Evolutionary conservation across 768 basidiomycete species (phyloP).

Genomic region (Mycena indigotica): DNA sequence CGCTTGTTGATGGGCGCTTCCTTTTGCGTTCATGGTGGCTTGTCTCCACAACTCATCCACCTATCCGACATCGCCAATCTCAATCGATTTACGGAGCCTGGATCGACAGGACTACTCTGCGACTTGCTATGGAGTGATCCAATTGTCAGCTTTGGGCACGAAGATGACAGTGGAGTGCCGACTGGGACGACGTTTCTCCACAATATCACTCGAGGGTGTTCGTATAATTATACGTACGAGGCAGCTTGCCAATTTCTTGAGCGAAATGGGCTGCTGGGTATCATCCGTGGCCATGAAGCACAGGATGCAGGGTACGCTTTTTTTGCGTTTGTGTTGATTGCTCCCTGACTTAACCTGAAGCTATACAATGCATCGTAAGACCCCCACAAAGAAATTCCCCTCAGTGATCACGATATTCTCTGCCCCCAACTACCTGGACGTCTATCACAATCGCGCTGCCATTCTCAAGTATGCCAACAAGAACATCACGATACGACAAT

Average conservation of each 20-base stretch:
- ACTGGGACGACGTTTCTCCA: slow-evolving; percentile 68
- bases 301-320: slow-evolving; percentile 83
- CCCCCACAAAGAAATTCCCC: slow-evolving; percentile 92
- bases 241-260: slow-evolving; percentile 95
- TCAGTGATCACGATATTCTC: slow-evolving; percentile 98
- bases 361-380: slow-evolving; percentile 94
- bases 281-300: slow-evolving; percentile 96
- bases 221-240: slow-evolving; percentile 88
- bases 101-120: slow-evolving; percentile 87
- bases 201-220: slow-evolving; percentile 88
- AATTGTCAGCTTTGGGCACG: slow-evolving; percentile 83
- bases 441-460: slow-evolving; percentile 95
- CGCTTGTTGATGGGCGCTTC: slow-evolving; percentile 92
- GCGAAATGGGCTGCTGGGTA: slow-evolving; percentile 85
- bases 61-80: slow-evolving; percentile 83
- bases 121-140: slow-evolving; percentile 98
- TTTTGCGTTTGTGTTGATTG: background rate
- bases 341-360: slow-evolving; percentile 35
- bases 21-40: slow-evolving; percentile 97
- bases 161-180: slow-evolving; percentile 62
- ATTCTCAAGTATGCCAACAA: slow-evolving; percentile 97
- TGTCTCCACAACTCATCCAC: slow-evolving; percentile 82
- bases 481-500: slow-evolving; percentile 93
- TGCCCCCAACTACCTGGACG: slow-evolving; percentile 95
- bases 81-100: slow-evolving; percentile 92